phyloP scores from a whole-genome alignment of 148 eudicot species.

The Hydrangea macrophylla region DNA sequence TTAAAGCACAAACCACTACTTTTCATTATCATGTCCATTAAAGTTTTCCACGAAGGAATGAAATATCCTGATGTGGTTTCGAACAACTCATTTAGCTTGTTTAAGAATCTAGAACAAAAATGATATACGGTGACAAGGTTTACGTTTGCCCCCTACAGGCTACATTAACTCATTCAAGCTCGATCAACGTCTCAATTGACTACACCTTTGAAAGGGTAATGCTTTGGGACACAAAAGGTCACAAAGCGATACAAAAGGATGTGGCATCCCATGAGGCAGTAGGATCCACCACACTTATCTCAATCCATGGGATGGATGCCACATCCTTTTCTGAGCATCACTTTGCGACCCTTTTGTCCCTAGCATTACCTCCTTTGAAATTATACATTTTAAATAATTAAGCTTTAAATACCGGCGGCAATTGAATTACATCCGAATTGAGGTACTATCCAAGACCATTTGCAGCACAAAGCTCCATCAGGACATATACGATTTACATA shows the following conservation, averaged over 20 bases:
- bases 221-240: no score
- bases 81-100: conserved; percentile 4
- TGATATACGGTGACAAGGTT: neutral
- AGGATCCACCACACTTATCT: no score
- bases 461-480: neutral
- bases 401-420: neutral
- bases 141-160: neutral
- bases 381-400: neutral
- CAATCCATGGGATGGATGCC: no score
- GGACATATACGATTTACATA: neutral
- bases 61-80: neutral
- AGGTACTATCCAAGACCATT: neutral
- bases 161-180: neutral
- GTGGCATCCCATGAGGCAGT: no score
- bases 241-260: no score
- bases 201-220: no score
- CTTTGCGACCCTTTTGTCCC: no score
- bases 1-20: neutral
- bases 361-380: neutral
- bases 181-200: neutral
- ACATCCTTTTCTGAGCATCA: no score
- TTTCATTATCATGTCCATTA: neutral
- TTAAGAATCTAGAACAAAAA: neutral
- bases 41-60: neutral
- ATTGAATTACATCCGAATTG: no score